Evolutionary conservation across 345 rosid species (phyloP).

Genomic region (Acer yangbiense): DNA sequence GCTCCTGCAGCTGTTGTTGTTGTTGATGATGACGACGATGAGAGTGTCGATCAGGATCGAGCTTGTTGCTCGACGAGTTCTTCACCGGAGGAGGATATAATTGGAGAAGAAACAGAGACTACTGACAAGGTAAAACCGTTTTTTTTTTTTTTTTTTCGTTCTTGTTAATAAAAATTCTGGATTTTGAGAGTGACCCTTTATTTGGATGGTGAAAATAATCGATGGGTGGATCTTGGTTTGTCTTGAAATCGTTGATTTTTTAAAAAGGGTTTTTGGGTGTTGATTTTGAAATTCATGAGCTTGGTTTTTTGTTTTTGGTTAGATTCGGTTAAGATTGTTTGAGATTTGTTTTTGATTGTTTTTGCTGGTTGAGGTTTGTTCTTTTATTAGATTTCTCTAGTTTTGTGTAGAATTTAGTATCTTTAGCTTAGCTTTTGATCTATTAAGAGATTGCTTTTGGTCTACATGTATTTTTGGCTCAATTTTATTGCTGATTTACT

Average conservation of each 20-base stretch:
- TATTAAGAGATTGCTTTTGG: not conserved
- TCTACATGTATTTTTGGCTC: not conserved
- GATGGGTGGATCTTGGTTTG: conserved; percentile 35
- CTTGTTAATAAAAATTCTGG: not conserved
- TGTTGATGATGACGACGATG: conserved; percentile 19
- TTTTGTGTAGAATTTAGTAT: not conserved
- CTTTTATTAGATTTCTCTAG: not conserved
- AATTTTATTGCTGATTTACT: not conserved
- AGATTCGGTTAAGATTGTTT: conserved; percentile 5
- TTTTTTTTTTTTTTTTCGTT: not conserved
- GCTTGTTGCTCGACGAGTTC: conserved; percentile 37
- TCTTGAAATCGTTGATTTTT: conserved; percentile 7
- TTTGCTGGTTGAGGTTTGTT: conserved; percentile 1
- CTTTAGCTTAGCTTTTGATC: not conserved
- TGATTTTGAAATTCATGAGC: conserved; percentile 13
- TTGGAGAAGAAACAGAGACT: conserved; percentile 35
- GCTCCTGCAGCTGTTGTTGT: not conserved
- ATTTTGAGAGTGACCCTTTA: conserved; percentile 29
- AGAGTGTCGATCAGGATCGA: conserved; percentile 34
- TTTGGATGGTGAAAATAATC: conserved; percentile 12
- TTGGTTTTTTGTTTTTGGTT: not conserved
- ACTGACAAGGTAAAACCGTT: conserved; percentile 31
- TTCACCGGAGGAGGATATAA: conserved; percentile 28
- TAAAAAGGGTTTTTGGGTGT: conserved; percentile 1
- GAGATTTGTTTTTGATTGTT: not conserved